Evolutionary conservation across 345 rosid genomes (phyloP), one percentile per base, ranked within the genome.

Genomic region (Capsella bursapastoris): DNA sequence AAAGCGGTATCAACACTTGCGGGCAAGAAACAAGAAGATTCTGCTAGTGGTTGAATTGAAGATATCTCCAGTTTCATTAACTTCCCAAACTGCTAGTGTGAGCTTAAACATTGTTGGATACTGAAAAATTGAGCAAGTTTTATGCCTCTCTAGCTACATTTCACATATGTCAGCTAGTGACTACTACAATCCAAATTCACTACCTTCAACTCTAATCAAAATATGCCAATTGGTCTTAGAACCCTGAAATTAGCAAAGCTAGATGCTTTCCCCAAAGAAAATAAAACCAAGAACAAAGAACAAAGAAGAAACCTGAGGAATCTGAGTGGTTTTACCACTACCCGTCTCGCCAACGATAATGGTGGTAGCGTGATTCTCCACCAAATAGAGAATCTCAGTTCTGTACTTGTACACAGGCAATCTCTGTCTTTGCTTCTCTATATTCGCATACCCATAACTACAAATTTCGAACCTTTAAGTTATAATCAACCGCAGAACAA

Each of bases 291-390:
- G 40, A 50, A 5, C 45, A 65, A 49, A 34, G n/a, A 15, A 63
- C 7, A 5, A 35, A 13, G 40, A 51, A 58, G 25, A 65, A 71
- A 95, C 97, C 97, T 95, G 99, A 55, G 97, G 96, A 66, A 92
- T 92, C 77, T 91, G 99, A 5, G 97, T 94, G 70, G 99, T 95
- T 82, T 92, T 95, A 51, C 99, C 99, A 75, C 99, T 92, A 5
- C 99, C 99, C 50, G 98, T 95, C 83, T 95, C 99, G 18, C 99
- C 99, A 61, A 95, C 97, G 41, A 95, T 68, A 43, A 95, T 80
- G 58, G 96, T 90, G n/a, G 97, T 90, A n/a, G 90, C 97, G 61
- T 88, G 96, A 79, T 86, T 82, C 84, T 92, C 97, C 60, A 87
- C 96, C 80, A 92, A 75, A 78, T 95, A 95, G 16, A 95, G 83